phyloP scores from a whole-genome alignment of 257 asterid species.

The Echium plantagineum region DNA sequence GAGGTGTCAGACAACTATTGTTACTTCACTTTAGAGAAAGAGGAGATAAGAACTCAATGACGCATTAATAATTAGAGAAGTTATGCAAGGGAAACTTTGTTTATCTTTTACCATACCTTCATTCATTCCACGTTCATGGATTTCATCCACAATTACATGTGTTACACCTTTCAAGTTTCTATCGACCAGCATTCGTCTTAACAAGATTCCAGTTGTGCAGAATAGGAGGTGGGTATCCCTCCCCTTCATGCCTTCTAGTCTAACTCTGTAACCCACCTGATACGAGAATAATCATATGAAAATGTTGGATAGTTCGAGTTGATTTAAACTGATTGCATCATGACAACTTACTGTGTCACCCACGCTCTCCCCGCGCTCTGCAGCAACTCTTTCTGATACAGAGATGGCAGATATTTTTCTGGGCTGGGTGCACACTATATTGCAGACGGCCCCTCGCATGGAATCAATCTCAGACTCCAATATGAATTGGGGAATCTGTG shows the following conservation, averaged over 20 bases:
- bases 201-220: conserved; percentile 94
- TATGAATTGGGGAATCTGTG: conserved; percentile 90
- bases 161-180: conserved; percentile 79
- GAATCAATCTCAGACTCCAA: conserved; percentile 72
- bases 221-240: conserved; percentile 92
- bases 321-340: not conserved
- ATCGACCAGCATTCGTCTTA: conserved; percentile 76
- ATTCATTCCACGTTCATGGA: conserved; percentile 97
- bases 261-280: conserved; percentile 92
- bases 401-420: conserved; percentile 89
- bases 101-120: conserved; percentile 42
- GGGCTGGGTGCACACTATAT: conserved; percentile 85
- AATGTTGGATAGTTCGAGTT: not conserved
- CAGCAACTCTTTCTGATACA: conserved; percentile 88
- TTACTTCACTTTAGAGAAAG: not conserved
- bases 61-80: conserved; percentile 1
- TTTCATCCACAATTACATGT: conserved; percentile 88
- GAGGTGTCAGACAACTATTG: not conserved
- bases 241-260: conserved; percentile 91
- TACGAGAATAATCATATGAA: conserved; percentile 15
- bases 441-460: conserved; percentile 63
- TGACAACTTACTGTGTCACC: conserved; percentile 76
- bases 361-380: conserved; percentile 88
- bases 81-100: too few species aligned
- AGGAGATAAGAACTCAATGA: not conserved